These are phyloP conservation scores for Trypanosomatidae sp. DNA, from an alignment of 208 protist genomes.

Conservation along the genomic window DNA sequence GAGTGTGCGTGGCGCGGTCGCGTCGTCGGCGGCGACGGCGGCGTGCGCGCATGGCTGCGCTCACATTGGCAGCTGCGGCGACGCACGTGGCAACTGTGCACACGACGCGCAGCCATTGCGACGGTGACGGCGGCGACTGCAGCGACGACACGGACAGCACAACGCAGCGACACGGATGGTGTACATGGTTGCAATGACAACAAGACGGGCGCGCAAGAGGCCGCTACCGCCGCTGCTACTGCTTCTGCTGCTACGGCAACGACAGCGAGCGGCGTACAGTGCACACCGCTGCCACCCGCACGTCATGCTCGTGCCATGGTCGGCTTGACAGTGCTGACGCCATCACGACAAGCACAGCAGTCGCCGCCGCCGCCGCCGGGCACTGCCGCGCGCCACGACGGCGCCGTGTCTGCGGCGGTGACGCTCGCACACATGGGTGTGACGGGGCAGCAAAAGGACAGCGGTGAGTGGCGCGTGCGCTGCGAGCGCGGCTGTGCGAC, in stretches of 20 bases:
- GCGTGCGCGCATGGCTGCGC: no score
- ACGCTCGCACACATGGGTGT: not conserved
- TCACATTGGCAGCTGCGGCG: conserved; percentile 27
- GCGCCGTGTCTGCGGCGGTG: no score
- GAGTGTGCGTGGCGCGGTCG: conserved; percentile 49
- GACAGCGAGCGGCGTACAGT: not conserved
- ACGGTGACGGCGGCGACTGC: not conserved
- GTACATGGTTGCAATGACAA: no score
- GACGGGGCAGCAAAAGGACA: not conserved
- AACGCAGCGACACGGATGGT: not conserved
- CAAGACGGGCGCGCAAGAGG: no score
- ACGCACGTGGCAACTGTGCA: conserved; percentile 27
- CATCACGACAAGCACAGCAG: no score
- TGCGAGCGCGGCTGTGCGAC: conserved; percentile 18
- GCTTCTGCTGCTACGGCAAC: conserved; percentile 8
- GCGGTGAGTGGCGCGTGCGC: conserved; percentile 16
- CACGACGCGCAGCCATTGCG: not conserved
- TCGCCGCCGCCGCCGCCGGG: no score
- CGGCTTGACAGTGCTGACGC: no score
- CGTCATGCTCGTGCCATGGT: no score
- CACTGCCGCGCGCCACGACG: no score
- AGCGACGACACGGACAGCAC: not conserved
- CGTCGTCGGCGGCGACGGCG: conserved; percentile 11
- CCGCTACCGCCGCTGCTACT: not conserved
- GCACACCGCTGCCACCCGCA: no score